Evolutionary conservation across 345 rosid genomes (phyloP).

Genomic region (Eucalyptus guilfoylei): DNA sequence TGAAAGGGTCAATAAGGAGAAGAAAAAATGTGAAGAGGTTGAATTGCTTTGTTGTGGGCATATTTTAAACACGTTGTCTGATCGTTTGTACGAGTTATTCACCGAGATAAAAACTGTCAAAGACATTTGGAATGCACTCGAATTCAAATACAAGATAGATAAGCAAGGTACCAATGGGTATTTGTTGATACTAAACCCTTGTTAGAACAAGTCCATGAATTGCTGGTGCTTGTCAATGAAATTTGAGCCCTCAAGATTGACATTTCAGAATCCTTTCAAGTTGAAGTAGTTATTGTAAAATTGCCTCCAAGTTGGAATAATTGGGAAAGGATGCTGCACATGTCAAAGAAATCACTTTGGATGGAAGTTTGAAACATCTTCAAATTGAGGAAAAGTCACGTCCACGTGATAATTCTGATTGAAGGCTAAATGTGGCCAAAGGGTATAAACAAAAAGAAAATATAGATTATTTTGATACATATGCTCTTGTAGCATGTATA

Average conservation of each 20-base stretch:
- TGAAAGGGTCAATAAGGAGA: neutral
- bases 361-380: neutral
- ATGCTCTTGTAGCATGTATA: too few species aligned
- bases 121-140: neutral
- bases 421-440: too few species aligned
- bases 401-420: too few species aligned
- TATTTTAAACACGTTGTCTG: rapidly evolving
- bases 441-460: too few species aligned
- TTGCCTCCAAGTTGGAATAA: neutral
- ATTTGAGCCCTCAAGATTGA: neutral
- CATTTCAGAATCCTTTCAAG: neutral
- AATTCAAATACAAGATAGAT: neutral
- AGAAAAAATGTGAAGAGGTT: neutral
- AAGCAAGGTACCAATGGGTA: neutral
- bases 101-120: neutral
- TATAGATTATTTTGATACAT: too few species aligned
- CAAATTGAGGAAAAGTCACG: neutral
- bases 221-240: neutral
- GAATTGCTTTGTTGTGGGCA: neutral
- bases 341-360: neutral
- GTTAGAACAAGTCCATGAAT: neutral
- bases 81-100: neutral
- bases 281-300: neutral
- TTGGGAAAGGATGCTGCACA: neutral
- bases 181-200: neutral